Percentiles rank a stretch among this genome's conserved stretches.
Evolutionary conservation across 75 land plant genomes (phyloP).

Genomic region (Adiantum capillusveneris): DNA sequence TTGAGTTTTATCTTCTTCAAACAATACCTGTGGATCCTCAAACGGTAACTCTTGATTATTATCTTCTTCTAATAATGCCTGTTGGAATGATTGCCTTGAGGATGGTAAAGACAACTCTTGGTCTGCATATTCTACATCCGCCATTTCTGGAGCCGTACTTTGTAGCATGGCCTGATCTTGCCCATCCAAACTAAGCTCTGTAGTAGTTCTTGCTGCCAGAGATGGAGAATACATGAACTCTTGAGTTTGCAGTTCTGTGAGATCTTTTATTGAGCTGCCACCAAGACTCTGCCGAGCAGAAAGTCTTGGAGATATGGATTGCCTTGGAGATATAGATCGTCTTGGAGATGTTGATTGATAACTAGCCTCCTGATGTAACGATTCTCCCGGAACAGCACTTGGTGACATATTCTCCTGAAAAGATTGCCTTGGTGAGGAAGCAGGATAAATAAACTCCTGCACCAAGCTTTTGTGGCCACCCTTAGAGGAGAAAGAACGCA

Average conservation of each 20-base stretch:
- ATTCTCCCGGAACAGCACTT: background rate
- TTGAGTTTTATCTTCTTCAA: too few relatives aligned
- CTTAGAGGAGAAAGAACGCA: background rate
- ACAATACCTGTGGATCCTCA: too few relatives aligned
- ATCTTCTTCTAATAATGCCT: too few relatives aligned
- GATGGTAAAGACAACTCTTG: too few relatives aligned
- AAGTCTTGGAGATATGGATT: background rate
- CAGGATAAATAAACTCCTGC: slow-evolving; percentile 1
- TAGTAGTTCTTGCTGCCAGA: background rate
- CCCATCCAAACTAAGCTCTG: background rate
- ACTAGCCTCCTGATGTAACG: background rate
- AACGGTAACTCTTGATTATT: too few relatives aligned
- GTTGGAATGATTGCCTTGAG: too few relatives aligned
- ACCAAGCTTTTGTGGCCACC: background rate
- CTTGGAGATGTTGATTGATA: background rate
- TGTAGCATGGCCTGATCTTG: background rate
- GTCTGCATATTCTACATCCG: background rate
- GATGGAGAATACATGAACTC: slow-evolving; percentile 6
- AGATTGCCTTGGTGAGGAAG: background rate
- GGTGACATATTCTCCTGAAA: background rate
- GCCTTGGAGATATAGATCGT: too few relatives aligned
- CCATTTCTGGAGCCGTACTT: background rate
- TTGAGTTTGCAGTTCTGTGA: background rate
- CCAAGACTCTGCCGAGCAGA: background rate
- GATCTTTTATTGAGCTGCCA: background rate